Conservation (phyloP, 2,329 filamentous ascomycete species). For the Monosporascus sp. region DNA sequence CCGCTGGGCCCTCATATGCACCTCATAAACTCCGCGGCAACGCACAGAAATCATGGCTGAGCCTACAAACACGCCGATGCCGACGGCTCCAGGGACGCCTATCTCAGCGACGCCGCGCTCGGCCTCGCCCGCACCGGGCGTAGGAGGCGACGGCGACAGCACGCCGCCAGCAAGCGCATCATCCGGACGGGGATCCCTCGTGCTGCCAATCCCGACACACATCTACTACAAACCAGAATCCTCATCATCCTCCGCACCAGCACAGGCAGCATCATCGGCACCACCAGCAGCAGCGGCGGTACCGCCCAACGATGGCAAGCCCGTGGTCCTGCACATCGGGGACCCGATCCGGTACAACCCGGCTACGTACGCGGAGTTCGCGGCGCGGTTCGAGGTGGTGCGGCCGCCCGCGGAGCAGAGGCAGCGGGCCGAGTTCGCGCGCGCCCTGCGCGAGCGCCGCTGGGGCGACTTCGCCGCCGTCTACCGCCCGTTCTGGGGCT, state of each 20-base stretch:
- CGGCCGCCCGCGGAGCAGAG: conserved; percentile 47
- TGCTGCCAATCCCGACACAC: conserved; percentile 19
- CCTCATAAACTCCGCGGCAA: not conserved
- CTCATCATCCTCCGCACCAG: conserved; percentile 7
- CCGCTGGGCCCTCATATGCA: not conserved
- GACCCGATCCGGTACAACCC: conserved; percentile 52
- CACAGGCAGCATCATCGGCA: conserved; percentile 10
- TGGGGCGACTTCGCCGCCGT: conserved; percentile 50
- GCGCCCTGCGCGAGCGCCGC: conserved; percentile 42
- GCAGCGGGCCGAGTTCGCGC: conserved; percentile 42
- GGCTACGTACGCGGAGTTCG: conserved; percentile 39
- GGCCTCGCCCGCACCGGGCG: conserved; percentile 31
- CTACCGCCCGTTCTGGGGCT: conserved; percentile 59
- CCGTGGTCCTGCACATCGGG: conserved; percentile 69
- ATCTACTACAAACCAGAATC: conserved; percentile 14
- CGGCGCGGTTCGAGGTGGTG: conserved; percentile 41
- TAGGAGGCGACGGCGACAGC: conserved; percentile 2
- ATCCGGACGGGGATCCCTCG: conserved; percentile 9
- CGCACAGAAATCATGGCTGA: conserved; percentile 35
- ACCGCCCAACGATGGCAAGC: conserved; percentile 24
- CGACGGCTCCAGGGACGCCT: conserved; percentile 27
- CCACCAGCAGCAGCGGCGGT: conserved; percentile 16
- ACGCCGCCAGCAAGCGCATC: conserved; percentile 4
- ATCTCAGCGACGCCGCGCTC: conserved; percentile 37
- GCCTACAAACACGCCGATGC: conserved; percentile 42